A percentile compares a stretch with the other conserved stretches of the same genome.
Conservation (phyloP, 306 rosid genomes). For the Rubus parviflorus region DNA sequence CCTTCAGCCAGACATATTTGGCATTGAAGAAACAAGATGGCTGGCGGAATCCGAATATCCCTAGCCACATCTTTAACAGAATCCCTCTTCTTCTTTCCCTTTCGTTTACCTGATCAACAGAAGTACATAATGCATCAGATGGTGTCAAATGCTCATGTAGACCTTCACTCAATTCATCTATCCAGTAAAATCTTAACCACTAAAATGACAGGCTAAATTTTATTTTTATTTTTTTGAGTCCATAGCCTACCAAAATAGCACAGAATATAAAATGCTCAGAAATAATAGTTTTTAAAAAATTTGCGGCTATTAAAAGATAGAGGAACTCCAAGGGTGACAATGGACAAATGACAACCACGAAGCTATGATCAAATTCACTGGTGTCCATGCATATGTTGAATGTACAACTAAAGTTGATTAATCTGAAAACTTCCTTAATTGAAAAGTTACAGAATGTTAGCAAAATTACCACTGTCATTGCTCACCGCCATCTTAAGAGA, state of each 20-base stretch:
- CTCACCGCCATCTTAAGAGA: conserved; percentile 56
- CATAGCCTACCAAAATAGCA: background rate
- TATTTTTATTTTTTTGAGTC: background rate
- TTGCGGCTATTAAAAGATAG: background rate
- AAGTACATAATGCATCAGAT: conserved; percentile 20
- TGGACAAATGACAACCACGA: background rate
- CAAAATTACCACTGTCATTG: conserved; percentile 56
- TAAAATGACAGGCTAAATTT: background rate
- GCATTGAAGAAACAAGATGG: conserved; percentile 85
- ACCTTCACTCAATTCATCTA: background rate
- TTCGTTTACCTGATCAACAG: conserved; percentile 65
- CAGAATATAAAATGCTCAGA: background rate
- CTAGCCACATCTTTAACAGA: conserved; percentile 55
- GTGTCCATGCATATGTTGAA: conserved; percentile 3
- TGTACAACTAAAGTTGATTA: background rate
- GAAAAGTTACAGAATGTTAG: background rate
- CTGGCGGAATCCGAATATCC: conserved; percentile 67
- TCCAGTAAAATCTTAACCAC: background rate
- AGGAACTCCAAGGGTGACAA: background rate
- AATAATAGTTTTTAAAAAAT: background rate
- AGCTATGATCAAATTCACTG: background rate
- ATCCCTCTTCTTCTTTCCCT: conserved; percentile 77
- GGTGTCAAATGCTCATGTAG: background rate
- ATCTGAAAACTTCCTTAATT: background rate
- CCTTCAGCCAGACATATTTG: conserved; percentile 92